Conservation (phyloP, 495 filamentous ascomycete genomes). For the Hypoxylon intermedium region DNA sequence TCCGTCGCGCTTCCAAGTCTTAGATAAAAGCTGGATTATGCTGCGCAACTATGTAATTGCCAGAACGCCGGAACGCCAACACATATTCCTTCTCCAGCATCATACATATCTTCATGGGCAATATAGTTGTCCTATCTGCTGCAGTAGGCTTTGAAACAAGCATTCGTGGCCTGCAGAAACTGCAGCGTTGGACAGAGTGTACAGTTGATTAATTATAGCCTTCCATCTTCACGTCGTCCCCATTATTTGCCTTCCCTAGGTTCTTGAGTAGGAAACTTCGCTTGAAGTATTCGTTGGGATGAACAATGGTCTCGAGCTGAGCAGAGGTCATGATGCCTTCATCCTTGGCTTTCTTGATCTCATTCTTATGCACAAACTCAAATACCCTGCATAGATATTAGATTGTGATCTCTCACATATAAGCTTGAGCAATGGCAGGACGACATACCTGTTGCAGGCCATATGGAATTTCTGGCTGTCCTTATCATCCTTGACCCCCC, state of each 20-base stretch:
- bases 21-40: background rate
- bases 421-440: background rate
- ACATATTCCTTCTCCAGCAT: background rate
- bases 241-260: constrained; percentile 52
- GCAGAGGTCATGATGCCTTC: constrained; percentile 75
- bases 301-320: constrained; percentile 92
- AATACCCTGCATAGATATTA: constrained; percentile 67
- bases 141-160: background rate
- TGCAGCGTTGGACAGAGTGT: background rate
- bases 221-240: constrained; percentile 60
- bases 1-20: background rate
- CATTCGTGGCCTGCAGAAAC: background rate
- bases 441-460: constrained; percentile 80
- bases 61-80: constrained; percentile 3
- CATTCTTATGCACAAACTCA: constrained; percentile 82
- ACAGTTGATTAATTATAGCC: constrained; percentile 12
- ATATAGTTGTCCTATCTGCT: background rate
- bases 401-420: background rate
- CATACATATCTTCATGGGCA: background rate
- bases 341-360: constrained; percentile 89
- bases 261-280: constrained; percentile 88
- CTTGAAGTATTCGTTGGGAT: constrained; percentile 98
- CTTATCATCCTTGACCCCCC: constrained; percentile 85
- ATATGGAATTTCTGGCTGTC: constrained; percentile 89
- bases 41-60: background rate